These are phyloP conservation scores for Podospora pseudopauciseta DNA, from an alignment of 495 filamentous ascomycete genomes.

Conservation along the genomic window DNA sequence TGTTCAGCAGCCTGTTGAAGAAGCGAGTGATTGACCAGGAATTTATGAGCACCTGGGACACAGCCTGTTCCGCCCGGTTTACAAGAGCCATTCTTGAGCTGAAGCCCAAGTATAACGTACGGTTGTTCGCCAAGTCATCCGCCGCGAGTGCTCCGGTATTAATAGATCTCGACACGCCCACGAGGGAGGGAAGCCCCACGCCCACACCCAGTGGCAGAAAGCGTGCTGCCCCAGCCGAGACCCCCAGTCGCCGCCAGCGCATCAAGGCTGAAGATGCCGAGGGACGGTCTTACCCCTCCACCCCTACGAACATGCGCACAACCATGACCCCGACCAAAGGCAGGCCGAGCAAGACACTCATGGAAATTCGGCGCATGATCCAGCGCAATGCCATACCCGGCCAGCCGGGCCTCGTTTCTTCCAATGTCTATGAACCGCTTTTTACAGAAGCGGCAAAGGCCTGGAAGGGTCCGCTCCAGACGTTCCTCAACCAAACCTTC, in stretches of 20 bases:
- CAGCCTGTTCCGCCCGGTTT: conserved; percentile 34
- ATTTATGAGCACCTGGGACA: conserved; percentile 26
- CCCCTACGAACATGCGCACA: conserved; percentile 4
- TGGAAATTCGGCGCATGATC: conserved; percentile 39
- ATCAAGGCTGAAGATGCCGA: conserved; percentile 25
- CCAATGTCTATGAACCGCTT: conserved; percentile 40
- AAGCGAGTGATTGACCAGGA: conserved; percentile 34
- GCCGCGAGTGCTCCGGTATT: conserved; percentile 16
- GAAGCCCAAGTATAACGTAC: conserved; percentile 44
- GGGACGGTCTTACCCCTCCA: not conserved
- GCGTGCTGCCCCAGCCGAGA: conserved; percentile 7
- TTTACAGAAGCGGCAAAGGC: conserved; percentile 35
- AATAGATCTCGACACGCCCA: conserved; percentile 28
- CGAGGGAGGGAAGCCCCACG: conserved; percentile 18
- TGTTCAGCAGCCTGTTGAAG: conserved; percentile 42
- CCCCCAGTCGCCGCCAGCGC: conserved; percentile 22
- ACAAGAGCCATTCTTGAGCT: conserved; percentile 32
- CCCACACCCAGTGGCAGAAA: conserved; percentile 23
- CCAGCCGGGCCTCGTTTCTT: conserved; percentile 42
- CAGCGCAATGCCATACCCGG: conserved; percentile 38
- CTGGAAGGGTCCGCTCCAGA: conserved; percentile 35
- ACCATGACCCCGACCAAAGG: not conserved
- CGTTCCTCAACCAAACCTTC: conserved; percentile 37
- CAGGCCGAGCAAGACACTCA: conserved; percentile 21
- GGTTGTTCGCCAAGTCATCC: conserved; percentile 13